Percentiles rank a stretch among this genome's conserved stretches.
These are phyloP conservation scores for Anisodus tanguticus DNA, from an alignment of 257 asterid genomes.

Conservation along the genomic window DNA sequence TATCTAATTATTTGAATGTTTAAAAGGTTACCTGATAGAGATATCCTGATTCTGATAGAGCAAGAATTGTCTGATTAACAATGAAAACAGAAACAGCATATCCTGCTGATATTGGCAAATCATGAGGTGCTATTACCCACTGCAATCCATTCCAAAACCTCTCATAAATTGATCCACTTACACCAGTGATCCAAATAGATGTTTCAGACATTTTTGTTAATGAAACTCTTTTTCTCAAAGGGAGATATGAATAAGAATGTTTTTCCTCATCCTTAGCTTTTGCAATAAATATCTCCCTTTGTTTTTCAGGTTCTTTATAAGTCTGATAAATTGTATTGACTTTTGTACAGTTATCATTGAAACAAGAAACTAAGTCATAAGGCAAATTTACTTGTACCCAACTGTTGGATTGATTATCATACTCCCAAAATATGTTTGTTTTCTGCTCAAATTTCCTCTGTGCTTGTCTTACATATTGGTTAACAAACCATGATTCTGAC, in stretches of 20 bases:
- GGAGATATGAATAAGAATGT: constrained; percentile 28
- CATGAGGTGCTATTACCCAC: constrained; percentile 94
- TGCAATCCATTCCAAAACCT: constrained; percentile 89
- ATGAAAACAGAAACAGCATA: constrained; percentile 66
- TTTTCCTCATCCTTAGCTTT: neutral
- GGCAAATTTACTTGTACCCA: constrained; percentile 80
- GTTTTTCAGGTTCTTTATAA: constrained; percentile 27
- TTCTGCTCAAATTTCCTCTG: constrained; percentile 63
- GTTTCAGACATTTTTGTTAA: constrained; percentile 73
- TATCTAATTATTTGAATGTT: neutral
- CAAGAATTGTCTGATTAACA: constrained; percentile 75
- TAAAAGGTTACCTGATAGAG: constrained; percentile 61
- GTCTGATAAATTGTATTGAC: constrained; percentile 49
- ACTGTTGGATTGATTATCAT: constrained; percentile 54
- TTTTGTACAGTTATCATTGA: constrained; percentile 50
- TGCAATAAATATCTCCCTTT: neutral
- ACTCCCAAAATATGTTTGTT: constrained; percentile 71
- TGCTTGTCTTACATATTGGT: constrained; percentile 41
- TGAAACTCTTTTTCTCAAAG: constrained; percentile 65
- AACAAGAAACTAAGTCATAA: constrained; percentile 66
- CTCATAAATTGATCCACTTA: constrained; percentile 86
- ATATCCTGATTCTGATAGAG: constrained; percentile 64
- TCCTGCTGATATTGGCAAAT: constrained; percentile 62
- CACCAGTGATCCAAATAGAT: constrained; percentile 82
- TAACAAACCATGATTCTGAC: constrained; percentile 48